phyloP scores from a whole-genome alignment of 1,284 basidiomycete species.

The Malassezia nana region DNA sequence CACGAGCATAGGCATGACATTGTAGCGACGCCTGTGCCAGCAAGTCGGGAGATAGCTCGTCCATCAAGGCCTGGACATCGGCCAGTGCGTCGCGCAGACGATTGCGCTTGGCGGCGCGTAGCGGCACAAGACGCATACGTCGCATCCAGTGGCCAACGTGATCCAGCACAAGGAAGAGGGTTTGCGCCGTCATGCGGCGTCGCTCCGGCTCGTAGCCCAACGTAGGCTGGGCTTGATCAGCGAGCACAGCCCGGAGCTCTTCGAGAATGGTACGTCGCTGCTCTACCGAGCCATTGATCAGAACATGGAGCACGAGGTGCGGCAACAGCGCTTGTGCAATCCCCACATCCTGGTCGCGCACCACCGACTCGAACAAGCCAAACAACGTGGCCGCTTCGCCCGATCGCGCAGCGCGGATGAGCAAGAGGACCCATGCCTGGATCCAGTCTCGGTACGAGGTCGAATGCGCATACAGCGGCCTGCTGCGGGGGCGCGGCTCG shows the following conservation, averaged over 20 bases:
- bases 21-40: slow-evolving; percentile 87
- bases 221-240: slow-evolving; percentile 63
- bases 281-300: slow-evolving; percentile 66
- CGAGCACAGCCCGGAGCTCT: slow-evolving; percentile 72
- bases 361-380: slow-evolving; percentile 64
- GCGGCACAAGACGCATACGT: slow-evolving; percentile 45
- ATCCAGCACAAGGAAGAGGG: slow-evolving; percentile 85
- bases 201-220: slow-evolving; percentile 30
- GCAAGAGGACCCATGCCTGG: slow-evolving; percentile 72
- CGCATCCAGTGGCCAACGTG: slow-evolving; percentile 85
- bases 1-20: slow-evolving; percentile 85
- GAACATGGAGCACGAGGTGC: slow-evolving; percentile 75
- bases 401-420: slow-evolving; percentile 56
- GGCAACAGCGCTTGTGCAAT: slow-evolving; percentile 84
- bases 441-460: slow-evolving; percentile 91
- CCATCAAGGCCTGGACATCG: slow-evolving; percentile 65
- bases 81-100: slow-evolving; percentile 26
- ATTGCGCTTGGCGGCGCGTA: slow-evolving; percentile 18
- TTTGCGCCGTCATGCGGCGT: slow-evolving; percentile 56
- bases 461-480: slow-evolving; percentile 59
- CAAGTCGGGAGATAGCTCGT: slow-evolving; percentile 73
- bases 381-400: slow-evolving; percentile 51
- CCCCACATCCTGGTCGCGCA: slow-evolving; percentile 77
- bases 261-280: slow-evolving; percentile 56
- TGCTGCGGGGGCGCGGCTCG: slow-evolving; percentile 21